These are phyloP conservation scores for Rhizopus delemar DNA, from an alignment of 371 early-diverging fungal genomes.

Conservation along the genomic window DNA sequence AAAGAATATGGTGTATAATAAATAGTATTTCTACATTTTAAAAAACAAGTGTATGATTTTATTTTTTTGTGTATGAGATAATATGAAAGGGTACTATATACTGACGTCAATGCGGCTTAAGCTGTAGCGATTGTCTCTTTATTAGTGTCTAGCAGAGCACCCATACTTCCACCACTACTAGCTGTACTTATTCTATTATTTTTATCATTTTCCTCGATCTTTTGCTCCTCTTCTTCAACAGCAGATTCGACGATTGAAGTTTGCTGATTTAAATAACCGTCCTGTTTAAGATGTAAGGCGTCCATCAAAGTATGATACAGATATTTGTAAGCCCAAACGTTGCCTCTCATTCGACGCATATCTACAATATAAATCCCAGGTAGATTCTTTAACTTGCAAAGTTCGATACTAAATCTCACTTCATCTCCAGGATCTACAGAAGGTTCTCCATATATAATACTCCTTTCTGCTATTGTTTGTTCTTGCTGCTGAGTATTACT, in stretches of 20 bases:
- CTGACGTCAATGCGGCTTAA: background rate
- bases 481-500: slow-evolving; percentile 16
- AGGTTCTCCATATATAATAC: slow-evolving; percentile 86
- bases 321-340: slow-evolving; percentile 91
- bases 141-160: slow-evolving; percentile 5
- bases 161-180: slow-evolving; percentile 19
- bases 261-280: slow-evolving; percentile 33
- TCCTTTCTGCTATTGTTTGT: background rate
- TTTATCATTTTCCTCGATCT: slow-evolving; percentile 1
- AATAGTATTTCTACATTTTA: background rate
- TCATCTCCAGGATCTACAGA: slow-evolving; percentile 83
- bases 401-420: slow-evolving; percentile 81
- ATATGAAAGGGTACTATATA: no score
- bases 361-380: slow-evolving; percentile 89
- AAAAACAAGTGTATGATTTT: background rate
- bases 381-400: slow-evolving; percentile 88
- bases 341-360: slow-evolving; percentile 87
- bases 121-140: background rate
- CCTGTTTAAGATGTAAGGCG: slow-evolving; percentile 56
- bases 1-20: background rate
- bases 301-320: slow-evolving; percentile 77
- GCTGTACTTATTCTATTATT: slow-evolving; percentile 16
- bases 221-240: slow-evolving; percentile 2
- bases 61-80: background rate
- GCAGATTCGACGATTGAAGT: background rate